Percentiles rank a stretch among this genome's conserved stretches.
phyloP scores from a whole-genome alignment of 768 basidiomycete genomes.

The Hypholoma sublateritium region DNA sequence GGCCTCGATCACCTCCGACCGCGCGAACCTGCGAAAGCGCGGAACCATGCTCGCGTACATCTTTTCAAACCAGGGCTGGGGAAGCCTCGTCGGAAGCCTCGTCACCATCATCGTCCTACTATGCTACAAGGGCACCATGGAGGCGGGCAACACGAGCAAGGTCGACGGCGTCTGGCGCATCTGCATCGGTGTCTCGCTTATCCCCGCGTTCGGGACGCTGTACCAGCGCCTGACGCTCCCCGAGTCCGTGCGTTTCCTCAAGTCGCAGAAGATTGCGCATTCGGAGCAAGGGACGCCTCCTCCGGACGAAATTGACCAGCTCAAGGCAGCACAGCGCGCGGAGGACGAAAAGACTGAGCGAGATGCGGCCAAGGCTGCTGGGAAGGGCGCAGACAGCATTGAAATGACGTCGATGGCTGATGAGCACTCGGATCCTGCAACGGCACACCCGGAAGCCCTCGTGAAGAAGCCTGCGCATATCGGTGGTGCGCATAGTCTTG shows the following conservation, averaged over 20 bases:
- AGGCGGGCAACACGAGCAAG: constrained; percentile 57
- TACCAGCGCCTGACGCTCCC: constrained; percentile 76
- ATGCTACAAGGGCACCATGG: constrained; percentile 64
- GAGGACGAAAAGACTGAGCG: constrained; percentile 4
- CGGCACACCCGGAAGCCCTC: constrained; percentile 16
- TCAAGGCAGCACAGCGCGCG: constrained; percentile 19
- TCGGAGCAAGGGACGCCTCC: constrained; percentile 21
- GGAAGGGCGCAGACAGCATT: background rate
- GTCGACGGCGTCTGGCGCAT: constrained; percentile 82
- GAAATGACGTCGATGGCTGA: background rate
- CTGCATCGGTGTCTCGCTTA: constrained; percentile 66
- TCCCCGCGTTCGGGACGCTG: constrained; percentile 73
- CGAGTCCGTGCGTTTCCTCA: constrained; percentile 59
- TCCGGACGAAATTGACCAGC: constrained; percentile 27
- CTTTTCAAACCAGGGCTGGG: constrained; percentile 80
- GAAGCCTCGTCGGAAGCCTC: constrained; percentile 62
- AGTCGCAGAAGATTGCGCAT: constrained; percentile 31
- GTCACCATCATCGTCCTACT: constrained; percentile 63
- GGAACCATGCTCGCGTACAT: constrained; percentile 78
- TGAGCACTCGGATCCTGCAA: background rate
- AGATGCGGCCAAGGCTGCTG: background rate
- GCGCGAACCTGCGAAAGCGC: constrained; percentile 57
- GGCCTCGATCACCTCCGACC: constrained; percentile 66
- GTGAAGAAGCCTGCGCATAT: constrained; percentile 51
- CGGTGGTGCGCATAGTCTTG: constrained; percentile 32